Conservation (phyloP, 2,329 filamentous ascomycete species). For the Fusarium praegraminearum region DNA sequence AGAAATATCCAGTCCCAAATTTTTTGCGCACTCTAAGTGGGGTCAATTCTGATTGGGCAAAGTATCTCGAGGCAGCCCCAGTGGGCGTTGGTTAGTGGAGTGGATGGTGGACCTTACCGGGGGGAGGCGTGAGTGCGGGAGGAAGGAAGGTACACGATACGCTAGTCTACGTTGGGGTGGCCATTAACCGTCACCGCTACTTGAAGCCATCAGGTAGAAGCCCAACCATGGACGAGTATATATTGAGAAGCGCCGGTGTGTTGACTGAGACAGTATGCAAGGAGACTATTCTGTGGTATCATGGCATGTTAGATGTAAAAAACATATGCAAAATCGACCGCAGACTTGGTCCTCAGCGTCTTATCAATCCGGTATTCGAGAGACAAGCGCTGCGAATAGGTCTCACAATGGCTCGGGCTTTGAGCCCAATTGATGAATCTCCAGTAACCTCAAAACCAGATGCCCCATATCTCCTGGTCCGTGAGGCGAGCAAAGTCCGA, state of each 20-base stretch:
- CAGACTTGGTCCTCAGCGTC: background rate
- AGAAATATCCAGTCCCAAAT: conserved; percentile 49
- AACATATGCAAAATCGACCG: conserved; percentile 5
- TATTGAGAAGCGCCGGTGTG: conserved; percentile 15
- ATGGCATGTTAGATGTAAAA: background rate
- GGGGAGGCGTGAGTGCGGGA: conserved; percentile 33
- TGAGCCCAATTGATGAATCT: conserved; percentile 24
- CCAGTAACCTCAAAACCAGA: conserved; percentile 18
- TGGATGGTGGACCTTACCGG: conserved; percentile 9
- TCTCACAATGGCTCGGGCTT: conserved; percentile 17
- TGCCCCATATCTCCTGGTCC: conserved; percentile 36
- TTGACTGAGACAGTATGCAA: conserved; percentile 42
- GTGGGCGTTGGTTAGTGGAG: background rate
- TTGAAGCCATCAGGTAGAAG: conserved; percentile 39
- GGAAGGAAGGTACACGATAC: conserved; percentile 22
- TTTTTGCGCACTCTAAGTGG: conserved; percentile 46
- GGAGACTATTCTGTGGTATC: conserved; percentile 23
- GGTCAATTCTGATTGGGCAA: conserved; percentile 40
- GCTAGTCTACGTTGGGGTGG: conserved; percentile 35
- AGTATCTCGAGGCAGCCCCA: conserved; percentile 27
- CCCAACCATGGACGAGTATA: conserved; percentile 34
- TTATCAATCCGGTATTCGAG: background rate
- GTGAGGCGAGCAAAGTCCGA: conserved; percentile 37
- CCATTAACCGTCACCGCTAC: conserved; percentile 47
- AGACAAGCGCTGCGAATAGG: conserved; percentile 14